phyloP scores from a whole-genome alignment of 768 basidiomycete species.

The Tricholoma flavovirens region DNA sequence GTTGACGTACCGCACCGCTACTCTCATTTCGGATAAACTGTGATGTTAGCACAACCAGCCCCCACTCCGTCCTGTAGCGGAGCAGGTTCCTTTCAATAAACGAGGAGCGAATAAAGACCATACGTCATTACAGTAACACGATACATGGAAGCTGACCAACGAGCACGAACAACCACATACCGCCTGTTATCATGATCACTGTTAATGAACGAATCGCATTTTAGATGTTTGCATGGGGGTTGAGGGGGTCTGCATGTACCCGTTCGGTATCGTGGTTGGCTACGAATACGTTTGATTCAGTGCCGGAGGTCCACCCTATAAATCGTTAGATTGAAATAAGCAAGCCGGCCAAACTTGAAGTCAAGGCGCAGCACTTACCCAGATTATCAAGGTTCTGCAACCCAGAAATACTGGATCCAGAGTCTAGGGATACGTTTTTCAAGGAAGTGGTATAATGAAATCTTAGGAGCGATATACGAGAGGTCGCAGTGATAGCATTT shows the following conservation, averaged over 20 bases:
- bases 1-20: constrained; percentile 38
- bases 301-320: constrained; percentile 53
- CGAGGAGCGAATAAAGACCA: neutral
- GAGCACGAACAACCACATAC: constrained; percentile 20
- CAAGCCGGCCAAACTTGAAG: neutral
- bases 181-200: constrained; percentile 55
- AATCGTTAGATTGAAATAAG: neutral
- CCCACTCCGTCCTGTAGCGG: constrained; percentile 41
- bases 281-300: constrained; percentile 57
- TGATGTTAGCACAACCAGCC: constrained; percentile 69
- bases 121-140: neutral
- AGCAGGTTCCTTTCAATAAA: constrained; percentile 44
- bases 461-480: too few relatives aligned
- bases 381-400: constrained; percentile 46
- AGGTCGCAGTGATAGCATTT: too few relatives aligned
- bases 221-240: neutral
- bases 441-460: constrained; percentile 58
- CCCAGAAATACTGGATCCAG: constrained; percentile 37
- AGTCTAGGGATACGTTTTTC: constrained; percentile 42
- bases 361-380: constrained; percentile 25
- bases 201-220: constrained; percentile 42
- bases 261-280: constrained; percentile 69
- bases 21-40: constrained; percentile 53
- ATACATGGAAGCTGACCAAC: neutral
- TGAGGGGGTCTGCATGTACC: constrained; percentile 18